Evolutionary conservation across 768 basidiomycete genomes (phyloP).

Genomic region (Tubosaeta sp.): DNA sequence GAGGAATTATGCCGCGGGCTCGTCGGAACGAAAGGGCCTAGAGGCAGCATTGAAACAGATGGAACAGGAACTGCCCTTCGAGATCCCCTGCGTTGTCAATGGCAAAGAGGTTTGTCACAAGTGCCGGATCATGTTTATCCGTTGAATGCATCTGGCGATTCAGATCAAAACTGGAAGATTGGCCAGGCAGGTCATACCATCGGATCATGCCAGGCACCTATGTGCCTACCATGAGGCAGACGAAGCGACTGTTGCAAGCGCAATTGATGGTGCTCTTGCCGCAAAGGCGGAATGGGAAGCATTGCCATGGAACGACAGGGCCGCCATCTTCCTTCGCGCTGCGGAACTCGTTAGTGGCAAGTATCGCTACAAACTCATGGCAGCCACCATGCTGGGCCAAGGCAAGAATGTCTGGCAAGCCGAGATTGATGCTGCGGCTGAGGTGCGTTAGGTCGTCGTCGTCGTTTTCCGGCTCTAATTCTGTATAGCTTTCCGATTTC

Average conservation of each 20-base stretch:
- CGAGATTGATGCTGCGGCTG: conserved; percentile 98
- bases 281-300: conserved; percentile 90
- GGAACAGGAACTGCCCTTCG: conserved; percentile 80
- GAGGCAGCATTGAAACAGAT: conserved; percentile 73
- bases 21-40: conserved; percentile 70
- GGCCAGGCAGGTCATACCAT: conserved; percentile 78
- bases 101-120: conserved; percentile 65
- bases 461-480: conserved; percentile 5
- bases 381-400: conserved; percentile 96
- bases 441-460: conserved; percentile 47
- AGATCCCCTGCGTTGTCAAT: conserved; percentile 91
- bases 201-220: conserved; percentile 77
- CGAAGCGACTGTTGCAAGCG: conserved; percentile 62
- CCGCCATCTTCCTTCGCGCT: conserved; percentile 97
- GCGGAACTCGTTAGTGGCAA: conserved; percentile 95
- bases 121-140: background rate
- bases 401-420: conserved; percentile 99
- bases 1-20: conserved; percentile 76
- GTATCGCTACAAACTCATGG: conserved; percentile 92
- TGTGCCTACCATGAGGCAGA: conserved; percentile 90
- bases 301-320: conserved; percentile 94
- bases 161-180: conserved; percentile 80
- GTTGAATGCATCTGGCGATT: conserved; percentile 4
- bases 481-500: conserved; percentile 75
- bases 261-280: conserved; percentile 83